A percentile compares a stretch with the other conserved stretches of the same genome.
Conservation (phyloP, 768 basidiomycete genomes). For the Tylopilus balloui region DNA sequence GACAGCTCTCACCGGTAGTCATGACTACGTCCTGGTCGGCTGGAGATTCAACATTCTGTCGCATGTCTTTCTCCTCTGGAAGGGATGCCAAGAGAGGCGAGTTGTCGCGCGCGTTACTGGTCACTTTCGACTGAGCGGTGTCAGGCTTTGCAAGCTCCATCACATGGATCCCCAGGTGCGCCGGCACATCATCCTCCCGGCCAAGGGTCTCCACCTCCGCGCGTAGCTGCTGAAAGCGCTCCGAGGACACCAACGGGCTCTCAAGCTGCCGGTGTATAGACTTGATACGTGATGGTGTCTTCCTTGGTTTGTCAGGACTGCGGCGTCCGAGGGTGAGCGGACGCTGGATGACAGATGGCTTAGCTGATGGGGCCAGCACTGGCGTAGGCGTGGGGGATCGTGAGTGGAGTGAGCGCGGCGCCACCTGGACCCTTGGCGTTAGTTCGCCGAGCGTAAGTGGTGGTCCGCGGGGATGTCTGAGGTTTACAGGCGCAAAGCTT, state of each 20-base stretch:
- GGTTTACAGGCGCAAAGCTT: slow-evolving; percentile 35
- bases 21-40: slow-evolving; percentile 1
- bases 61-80: slow-evolving; percentile 1
- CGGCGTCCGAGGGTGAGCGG: slow-evolving; percentile 12
- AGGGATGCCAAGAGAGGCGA: not conserved
- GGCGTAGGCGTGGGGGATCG: slow-evolving; percentile 10
- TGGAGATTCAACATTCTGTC: not conserved
- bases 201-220: slow-evolving; percentile 16
- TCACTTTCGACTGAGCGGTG: not conserved
- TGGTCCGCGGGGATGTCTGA: slow-evolving; percentile 26
- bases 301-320: slow-evolving; percentile 15
- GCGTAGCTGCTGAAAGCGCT: slow-evolving; percentile 22
- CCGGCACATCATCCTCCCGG: slow-evolving; percentile 3
- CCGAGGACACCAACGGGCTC: slow-evolving; percentile 23
- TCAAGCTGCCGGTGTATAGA: not conserved
- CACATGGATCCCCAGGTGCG: slow-evolving; percentile 3
- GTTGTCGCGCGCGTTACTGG: not conserved
- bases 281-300: slow-evolving; percentile 1
- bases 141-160: not conserved
- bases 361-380: slow-evolving; percentile 11
- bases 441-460: slow-evolving; percentile 38
- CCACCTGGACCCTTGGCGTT: slow-evolving; percentile 34
- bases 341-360: slow-evolving; percentile 8
- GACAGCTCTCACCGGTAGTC: not conserved
- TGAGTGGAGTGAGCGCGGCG: slow-evolving; percentile 1